Base-by-base conservation (phyloP, 495 filamentous ascomycete genomes). In the Lasiosphaeriaceae sp. region DNA sequence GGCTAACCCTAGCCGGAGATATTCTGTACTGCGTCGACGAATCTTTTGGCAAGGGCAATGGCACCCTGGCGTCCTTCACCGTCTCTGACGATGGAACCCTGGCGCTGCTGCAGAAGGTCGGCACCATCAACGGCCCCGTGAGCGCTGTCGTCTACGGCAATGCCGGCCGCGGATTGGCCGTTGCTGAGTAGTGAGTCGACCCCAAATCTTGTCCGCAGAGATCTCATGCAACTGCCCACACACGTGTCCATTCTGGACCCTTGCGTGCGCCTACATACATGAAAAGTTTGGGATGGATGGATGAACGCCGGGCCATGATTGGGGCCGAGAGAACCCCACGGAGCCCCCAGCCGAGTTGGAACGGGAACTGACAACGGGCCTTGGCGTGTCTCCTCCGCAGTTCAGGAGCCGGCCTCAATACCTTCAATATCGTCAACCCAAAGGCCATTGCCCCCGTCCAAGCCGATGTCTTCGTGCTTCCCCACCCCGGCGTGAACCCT, bases 21-120 rank as follows among this genome's bases (percentile, higher is more conserved):
- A 70, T 77, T 11, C 62, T 89, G n/a, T 88, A 85, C 72, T 86
- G 83, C 69, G 65, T 80, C 22, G 78, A 86, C 53, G 86, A 89
- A 65, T 71, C 63, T 31, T 65, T 71, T 43, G 49, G n/a, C 45
- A 46, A 53, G 21, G 60, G 60, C 16, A 72, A 72, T 54, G 79
- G 77, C 23, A 61, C 67, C 17, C 64, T 83, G 46, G 61, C 69
- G 35, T 66, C 71, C 19, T 79, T 77, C 57, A 63, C 60, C 50
- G 64, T 63, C 9, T 52, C 64, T 37, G 41, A 44, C 35, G 62
- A 72, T 58, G 77, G 77, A n/a, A 53, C 54, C 2, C 62, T 81
- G 52, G 62, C 66, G 17, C 57, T 50, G 12, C 65, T 76, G 19
- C 63, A 71, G 47, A 66, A 54, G 50, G 59, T 69, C 21, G 46